Evolutionary conservation across 306 rosid species (phyloP).

Genomic region (Casuarina equisetifolia): DNA sequence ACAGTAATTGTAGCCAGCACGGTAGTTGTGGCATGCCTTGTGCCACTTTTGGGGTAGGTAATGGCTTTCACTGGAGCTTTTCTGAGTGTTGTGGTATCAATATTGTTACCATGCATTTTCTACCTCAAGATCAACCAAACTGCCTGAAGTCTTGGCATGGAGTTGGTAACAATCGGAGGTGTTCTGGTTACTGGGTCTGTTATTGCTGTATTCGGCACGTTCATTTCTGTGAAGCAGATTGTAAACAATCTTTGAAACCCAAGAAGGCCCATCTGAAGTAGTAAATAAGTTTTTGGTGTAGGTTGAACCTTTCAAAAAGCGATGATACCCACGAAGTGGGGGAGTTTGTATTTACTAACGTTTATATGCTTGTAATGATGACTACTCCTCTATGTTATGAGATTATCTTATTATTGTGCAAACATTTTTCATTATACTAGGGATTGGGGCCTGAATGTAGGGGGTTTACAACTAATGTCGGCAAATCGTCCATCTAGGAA

Average conservation of each 20-base stretch:
- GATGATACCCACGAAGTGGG: too few relatives aligned
- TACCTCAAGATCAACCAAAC: conserved; percentile 62
- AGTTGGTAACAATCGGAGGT: conserved; percentile 36
- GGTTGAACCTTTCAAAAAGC: too few relatives aligned
- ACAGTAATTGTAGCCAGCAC: conserved; percentile 49
- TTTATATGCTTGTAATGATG: too few relatives aligned
- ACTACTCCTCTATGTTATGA: too few relatives aligned
- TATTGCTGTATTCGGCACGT: conserved; percentile 50
- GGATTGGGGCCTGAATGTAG: too few relatives aligned
- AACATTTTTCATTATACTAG: too few relatives aligned
- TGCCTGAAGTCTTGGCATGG: conserved; percentile 44
- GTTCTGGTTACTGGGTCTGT: conserved; percentile 44
- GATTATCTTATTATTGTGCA: too few relatives aligned
- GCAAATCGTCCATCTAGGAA: too few relatives aligned
- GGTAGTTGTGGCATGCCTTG: conserved; percentile 42
- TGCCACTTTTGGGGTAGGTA: conserved; percentile 63
- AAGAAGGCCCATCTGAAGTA: neutral
- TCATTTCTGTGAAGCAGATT: conserved; percentile 41
- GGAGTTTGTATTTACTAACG: too few relatives aligned
- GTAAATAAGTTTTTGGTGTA: too few relatives aligned
- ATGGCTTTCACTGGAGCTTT: conserved; percentile 70
- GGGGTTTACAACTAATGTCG: too few relatives aligned
- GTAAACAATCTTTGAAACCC: conserved; percentile 28
- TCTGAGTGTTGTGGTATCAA: conserved; percentile 38
- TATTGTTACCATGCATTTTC: conserved; percentile 59